Conservation (phyloP, 1,284 basidiomycete genomes). For the Ustilago curta region DNA sequence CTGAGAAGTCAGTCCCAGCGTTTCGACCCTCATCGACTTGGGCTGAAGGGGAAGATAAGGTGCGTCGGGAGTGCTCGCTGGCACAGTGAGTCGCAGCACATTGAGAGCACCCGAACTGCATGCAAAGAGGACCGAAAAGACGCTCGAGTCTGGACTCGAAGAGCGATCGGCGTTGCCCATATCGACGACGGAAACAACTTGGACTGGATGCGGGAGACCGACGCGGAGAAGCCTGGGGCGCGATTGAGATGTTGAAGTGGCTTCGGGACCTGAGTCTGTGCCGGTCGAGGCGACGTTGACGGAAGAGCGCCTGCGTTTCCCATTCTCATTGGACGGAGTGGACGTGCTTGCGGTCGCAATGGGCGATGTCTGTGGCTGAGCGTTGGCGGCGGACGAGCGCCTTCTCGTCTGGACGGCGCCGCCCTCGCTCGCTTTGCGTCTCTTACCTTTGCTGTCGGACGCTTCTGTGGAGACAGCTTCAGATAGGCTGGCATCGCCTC, state of each 20-base stretch:
- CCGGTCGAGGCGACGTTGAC: slow-evolving; percentile 13
- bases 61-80: slow-evolving; percentile 1
- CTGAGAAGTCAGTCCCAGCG: slow-evolving; percentile 45
- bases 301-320: slow-evolving; percentile 54
- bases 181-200: slow-evolving; percentile 49
- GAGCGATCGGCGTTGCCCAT: slow-evolving; percentile 15
- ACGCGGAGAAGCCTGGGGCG: slow-evolving; percentile 42
- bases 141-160: not conserved
- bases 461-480: slow-evolving; percentile 6
- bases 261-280: slow-evolving; percentile 16
- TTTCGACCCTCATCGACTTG: slow-evolving; percentile 35
- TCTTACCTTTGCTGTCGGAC: slow-evolving; percentile 39
- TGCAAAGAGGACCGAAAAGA: slow-evolving; percentile 49
- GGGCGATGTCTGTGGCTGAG: slow-evolving; percentile 4
- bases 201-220: slow-evolving; percentile 47
- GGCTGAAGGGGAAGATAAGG: slow-evolving; percentile 11
- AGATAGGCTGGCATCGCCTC: not conserved
- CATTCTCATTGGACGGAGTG: slow-evolving; percentile 49
- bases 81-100: slow-evolving; percentile 41
- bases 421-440: slow-evolving; percentile 53
- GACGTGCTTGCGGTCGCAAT: slow-evolving; percentile 7
- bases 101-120: slow-evolving; percentile 42
- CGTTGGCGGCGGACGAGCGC: slow-evolving; percentile 17
- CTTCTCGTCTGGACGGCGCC: slow-evolving; percentile 23
- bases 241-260: slow-evolving; percentile 2